These are phyloP conservation scores for Wickerhamiella infanticola DNA, from an alignment of 1,139 yeast species.

Conservation along the genomic window DNA sequence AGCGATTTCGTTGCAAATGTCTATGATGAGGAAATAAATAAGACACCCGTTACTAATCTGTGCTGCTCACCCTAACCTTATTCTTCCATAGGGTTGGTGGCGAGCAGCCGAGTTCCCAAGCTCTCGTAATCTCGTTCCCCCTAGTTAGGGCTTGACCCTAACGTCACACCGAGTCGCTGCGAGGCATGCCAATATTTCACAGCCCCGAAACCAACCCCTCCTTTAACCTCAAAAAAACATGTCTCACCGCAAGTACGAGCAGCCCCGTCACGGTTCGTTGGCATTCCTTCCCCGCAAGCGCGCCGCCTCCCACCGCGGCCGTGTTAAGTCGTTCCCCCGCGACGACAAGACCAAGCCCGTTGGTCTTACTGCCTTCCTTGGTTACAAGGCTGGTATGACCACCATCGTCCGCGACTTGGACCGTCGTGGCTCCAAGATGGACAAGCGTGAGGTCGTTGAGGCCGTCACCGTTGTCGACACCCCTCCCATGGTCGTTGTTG, in stretches of 20 bases:
- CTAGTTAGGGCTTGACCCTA: background rate
- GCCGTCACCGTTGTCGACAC: constrained; percentile 99
- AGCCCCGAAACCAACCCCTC: background rate
- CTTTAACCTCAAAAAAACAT: constrained; percentile 25
- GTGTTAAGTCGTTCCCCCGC: constrained; percentile 98
- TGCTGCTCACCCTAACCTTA: too few relatives aligned
- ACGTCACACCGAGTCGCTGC: background rate
- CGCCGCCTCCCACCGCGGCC: constrained; percentile 97
- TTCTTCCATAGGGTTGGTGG: too few relatives aligned
- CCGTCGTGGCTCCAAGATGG: constrained; percentile 99
- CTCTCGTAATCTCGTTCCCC: too few relatives aligned
- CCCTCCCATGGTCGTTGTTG: constrained; percentile 97
- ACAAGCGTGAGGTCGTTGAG: constrained; percentile 99
- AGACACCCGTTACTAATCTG: too few relatives aligned
- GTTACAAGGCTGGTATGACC: constrained; percentile 99
- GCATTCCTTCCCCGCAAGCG: constrained; percentile 99
- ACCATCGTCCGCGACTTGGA: constrained; percentile 99
- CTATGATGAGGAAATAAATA: too few relatives aligned
- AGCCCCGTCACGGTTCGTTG: constrained; percentile 99
- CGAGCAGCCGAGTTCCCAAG: too few relatives aligned
- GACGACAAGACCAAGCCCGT: constrained; percentile 97
- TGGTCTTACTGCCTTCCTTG: constrained; percentile 97
- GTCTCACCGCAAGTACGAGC: constrained; percentile 99
- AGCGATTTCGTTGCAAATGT: too few relatives aligned
- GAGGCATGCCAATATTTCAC: background rate